Evolutionary conservation across 2,329 filamentous ascomycete genomes (phyloP).

Genomic region (Cercospora zeina): DNA sequence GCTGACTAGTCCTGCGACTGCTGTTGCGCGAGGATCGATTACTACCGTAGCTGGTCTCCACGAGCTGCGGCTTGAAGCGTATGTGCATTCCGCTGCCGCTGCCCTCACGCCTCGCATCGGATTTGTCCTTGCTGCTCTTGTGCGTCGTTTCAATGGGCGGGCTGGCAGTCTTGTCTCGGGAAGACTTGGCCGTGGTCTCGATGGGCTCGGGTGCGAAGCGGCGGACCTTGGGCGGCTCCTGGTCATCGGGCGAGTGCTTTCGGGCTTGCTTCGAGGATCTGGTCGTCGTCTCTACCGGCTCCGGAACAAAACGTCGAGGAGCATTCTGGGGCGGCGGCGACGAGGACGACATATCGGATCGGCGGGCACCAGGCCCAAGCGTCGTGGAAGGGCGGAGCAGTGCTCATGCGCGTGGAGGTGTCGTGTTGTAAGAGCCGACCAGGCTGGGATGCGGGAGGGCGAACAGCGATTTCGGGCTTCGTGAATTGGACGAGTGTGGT

Average conservation of each 20-base stretch:
- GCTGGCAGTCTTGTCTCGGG: conserved; percentile 38
- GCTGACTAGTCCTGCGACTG: conserved; percentile 28
- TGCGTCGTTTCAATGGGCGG: conserved; percentile 42
- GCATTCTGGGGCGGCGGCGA: conserved; percentile 19
- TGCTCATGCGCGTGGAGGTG: conserved; percentile 31
- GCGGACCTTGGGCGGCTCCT: conserved; percentile 34
- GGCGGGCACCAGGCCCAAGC: conserved; percentile 27
- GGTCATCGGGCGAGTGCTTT: conserved; percentile 15
- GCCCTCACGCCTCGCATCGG: conserved; percentile 17
- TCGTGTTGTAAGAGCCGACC: conserved; percentile 32
- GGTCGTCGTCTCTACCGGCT: conserved; percentile 33
- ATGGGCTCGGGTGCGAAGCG: conserved; percentile 70
- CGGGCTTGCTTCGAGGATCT: conserved; percentile 24
- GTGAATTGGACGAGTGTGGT: background rate
- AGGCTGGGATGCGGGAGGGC: conserved; percentile 27
- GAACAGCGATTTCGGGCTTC: background rate
- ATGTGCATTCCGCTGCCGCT: conserved; percentile 22
- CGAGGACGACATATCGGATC: conserved; percentile 23
- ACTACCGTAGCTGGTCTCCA: conserved; percentile 38
- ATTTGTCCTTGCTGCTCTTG: conserved; percentile 36
- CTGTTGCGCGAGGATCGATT: conserved; percentile 28
- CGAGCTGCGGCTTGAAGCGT: conserved; percentile 39
- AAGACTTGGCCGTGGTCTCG: conserved; percentile 67
- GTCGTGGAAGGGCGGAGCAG: conserved; percentile 19
- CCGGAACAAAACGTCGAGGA: conserved; percentile 35